These are phyloP conservation scores for Pseudomassariella vexata DNA, from an alignment of 2,329 filamentous ascomycete genomes.

Conservation along the genomic window DNA sequence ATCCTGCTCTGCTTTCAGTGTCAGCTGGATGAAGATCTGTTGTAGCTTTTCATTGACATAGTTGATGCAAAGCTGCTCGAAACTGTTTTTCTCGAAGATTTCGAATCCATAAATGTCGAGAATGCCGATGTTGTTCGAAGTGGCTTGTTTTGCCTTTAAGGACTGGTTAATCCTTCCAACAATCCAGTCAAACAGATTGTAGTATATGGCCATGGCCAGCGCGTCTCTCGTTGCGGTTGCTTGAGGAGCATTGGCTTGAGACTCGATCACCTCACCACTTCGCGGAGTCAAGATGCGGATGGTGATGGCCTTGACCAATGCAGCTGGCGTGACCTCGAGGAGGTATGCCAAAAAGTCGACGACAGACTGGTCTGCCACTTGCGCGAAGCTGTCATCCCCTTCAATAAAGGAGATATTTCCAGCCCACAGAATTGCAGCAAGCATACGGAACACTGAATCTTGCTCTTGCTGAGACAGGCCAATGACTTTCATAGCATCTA, in stretches of 20 bases:
- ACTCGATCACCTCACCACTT: constrained; percentile 62
- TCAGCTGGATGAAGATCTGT: constrained; percentile 98
- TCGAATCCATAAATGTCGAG: constrained; percentile 99
- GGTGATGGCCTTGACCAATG: constrained; percentile 82
- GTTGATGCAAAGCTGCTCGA: constrained; percentile 98
- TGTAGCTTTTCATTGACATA: constrained; percentile 99
- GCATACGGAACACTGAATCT: constrained; percentile 93
- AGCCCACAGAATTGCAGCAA: constrained; percentile 86
- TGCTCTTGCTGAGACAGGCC: constrained; percentile 84
- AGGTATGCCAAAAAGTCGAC: constrained; percentile 94
- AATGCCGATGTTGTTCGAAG: constrained; percentile 87
- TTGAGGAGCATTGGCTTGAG: constrained; percentile 80
- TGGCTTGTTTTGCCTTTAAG: constrained; percentile 67
- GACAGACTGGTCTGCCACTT: constrained; percentile 81
- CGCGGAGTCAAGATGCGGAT: constrained; percentile 74
- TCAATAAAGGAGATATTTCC: constrained; percentile 91
- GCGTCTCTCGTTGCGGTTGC: constrained; percentile 84
- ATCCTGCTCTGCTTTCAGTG: constrained; percentile 93
- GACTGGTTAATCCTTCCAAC: constrained; percentile 88
- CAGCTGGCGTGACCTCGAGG: constrained; percentile 75
- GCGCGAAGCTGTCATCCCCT: constrained; percentile 82
- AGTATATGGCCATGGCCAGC: constrained; percentile 90
- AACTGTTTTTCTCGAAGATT: constrained; percentile 98
- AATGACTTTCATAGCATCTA: constrained; percentile 93
- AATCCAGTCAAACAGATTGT: constrained; percentile 98